Conservation (phyloP, 1,139 yeast genomes). For the Suhomyces bolitotheri region DNA sequence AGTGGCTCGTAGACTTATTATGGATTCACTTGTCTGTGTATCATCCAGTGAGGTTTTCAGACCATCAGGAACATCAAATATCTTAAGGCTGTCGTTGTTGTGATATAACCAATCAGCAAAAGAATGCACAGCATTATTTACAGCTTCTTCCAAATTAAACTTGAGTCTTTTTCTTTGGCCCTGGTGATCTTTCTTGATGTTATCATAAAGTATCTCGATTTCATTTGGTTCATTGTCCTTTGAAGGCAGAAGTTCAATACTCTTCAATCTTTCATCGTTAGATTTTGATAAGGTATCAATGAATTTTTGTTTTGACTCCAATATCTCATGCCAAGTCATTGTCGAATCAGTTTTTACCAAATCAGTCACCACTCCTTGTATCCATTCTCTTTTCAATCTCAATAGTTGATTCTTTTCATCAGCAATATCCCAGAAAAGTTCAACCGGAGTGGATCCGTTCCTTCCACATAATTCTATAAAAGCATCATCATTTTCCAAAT, state of each 20-base stretch:
- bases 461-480: constrained; percentile 71
- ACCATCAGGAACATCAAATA: constrained; percentile 4
- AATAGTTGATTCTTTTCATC: constrained; percentile 61
- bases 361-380: constrained; percentile 52
- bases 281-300: constrained; percentile 18
- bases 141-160: constrained; percentile 14
- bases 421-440: constrained; percentile 73
- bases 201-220: constrained; percentile 27
- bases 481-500: constrained; percentile 56
- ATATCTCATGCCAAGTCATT: constrained; percentile 20
- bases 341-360: constrained; percentile 15
- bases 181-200: constrained; percentile 27
- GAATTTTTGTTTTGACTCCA: constrained; percentile 24
- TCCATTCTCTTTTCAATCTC: constrained; percentile 60
- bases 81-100: constrained; percentile 14
- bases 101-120: constrained; percentile 24
- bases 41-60: constrained; percentile 5
- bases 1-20: neutral
- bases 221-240: constrained; percentile 22
- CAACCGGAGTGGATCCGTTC: constrained; percentile 77
- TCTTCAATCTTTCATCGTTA: constrained; percentile 32
- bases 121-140: constrained; percentile 13
- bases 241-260: constrained; percentile 19
- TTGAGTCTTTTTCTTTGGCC: constrained; percentile 17
- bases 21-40: constrained; percentile 1